These are phyloP conservation scores for Venturia aucupariae DNA, from an alignment of 2,329 filamentous ascomycete genomes.

Conservation along the genomic window DNA sequence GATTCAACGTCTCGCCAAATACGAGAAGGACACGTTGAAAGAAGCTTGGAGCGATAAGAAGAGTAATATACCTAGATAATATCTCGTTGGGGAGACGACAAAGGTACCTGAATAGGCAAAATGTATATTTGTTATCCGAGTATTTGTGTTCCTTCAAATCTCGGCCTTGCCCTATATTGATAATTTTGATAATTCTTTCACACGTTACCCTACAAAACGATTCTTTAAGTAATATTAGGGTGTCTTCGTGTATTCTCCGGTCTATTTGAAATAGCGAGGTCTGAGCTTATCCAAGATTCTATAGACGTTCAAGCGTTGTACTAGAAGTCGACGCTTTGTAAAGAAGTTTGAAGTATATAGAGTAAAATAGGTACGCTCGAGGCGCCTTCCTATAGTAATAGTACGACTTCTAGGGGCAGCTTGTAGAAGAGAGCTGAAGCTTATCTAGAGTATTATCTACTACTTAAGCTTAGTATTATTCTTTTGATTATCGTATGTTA, in stretches of 20 bases:
- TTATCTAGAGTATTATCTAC: too few relatives aligned
- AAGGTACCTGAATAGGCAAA: too few relatives aligned
- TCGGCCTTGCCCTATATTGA: background rate
- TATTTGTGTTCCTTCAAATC: conserved; percentile 16
- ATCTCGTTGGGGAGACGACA: background rate
- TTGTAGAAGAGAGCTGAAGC: too few relatives aligned
- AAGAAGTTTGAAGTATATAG: conserved; percentile 15
- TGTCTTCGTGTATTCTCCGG: background rate
- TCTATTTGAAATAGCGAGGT: conserved; percentile 12
- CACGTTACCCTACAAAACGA: background rate
- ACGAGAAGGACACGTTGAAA: background rate
- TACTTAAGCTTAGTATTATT: too few relatives aligned
- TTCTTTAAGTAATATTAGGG: background rate
- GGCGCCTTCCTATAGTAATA: too few relatives aligned
- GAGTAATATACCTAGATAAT: background rate
- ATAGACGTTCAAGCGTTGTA: conserved; percentile 15
- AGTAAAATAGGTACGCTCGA: too few relatives aligned
- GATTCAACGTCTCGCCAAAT: background rate
- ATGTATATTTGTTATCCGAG: too few relatives aligned
- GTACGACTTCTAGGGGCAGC: too few relatives aligned
- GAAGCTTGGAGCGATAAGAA: background rate
- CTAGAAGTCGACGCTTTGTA: conserved; percentile 12
- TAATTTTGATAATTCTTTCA: background rate
- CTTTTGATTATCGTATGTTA: too few relatives aligned
- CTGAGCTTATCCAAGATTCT: conserved; percentile 17